These are phyloP conservation scores for Mrakiaceae sp. DNA, from an alignment of 1,284 basidiomycete species.

Conservation along the genomic window DNA sequence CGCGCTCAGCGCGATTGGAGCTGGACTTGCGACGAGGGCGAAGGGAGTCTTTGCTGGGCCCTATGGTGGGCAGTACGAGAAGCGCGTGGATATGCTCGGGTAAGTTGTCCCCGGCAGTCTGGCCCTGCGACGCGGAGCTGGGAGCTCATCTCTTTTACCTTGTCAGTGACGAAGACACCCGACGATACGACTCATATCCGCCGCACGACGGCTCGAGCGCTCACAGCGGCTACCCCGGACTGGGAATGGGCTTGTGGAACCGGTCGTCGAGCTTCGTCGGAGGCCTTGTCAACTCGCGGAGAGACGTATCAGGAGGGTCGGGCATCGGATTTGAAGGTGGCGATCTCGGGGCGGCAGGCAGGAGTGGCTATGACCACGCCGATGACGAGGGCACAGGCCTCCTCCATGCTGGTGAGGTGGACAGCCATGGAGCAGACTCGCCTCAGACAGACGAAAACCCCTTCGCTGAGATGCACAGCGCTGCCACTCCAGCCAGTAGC, in stretches of 20 bases:
- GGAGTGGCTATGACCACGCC: background rate
- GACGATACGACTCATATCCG: conserved; percentile 8
- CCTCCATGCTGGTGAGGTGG: background rate
- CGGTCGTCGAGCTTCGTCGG: background rate
- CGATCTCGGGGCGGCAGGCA: background rate
- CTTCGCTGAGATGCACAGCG: no score
- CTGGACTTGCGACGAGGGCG: background rate
- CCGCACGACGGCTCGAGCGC: background rate
- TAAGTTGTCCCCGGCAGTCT: no score
- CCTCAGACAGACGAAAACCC: background rate
- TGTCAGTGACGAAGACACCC: conserved; percentile 2
- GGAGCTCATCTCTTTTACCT: no score
- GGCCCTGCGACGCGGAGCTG: no score
- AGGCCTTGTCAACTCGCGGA: background rate
- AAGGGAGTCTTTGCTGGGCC: background rate
- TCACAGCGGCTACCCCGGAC: background rate
- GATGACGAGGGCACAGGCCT: background rate
- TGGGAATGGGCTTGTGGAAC: conserved; percentile 1
- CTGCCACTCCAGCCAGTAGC: no score
- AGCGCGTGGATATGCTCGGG: conserved; percentile 7
- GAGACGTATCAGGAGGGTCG: background rate
- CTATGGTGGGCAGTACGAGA: background rate
- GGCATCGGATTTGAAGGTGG: background rate
- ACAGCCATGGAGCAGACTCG: background rate
- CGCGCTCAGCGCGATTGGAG: background rate